These are phyloP conservation scores for Bruguiera hainesii DNA, from an alignment of 441 rosid species.

Conservation along the genomic window DNA sequence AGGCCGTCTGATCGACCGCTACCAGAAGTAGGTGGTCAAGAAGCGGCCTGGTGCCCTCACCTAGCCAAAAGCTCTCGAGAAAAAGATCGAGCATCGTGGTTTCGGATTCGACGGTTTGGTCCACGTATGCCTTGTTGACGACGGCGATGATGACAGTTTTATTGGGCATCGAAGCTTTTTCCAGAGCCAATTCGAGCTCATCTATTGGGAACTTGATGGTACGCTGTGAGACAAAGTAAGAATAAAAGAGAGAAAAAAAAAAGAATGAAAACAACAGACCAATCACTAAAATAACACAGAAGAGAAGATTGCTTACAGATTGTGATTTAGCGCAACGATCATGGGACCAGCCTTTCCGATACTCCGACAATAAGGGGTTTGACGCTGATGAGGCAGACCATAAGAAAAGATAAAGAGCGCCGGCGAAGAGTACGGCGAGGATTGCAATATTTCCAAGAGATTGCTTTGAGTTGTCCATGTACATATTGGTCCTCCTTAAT, in stretches of 20 bases:
- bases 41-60: constrained; percentile 52
- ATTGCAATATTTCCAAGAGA: constrained; percentile 13
- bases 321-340: background rate
- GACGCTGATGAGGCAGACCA: constrained; percentile 17
- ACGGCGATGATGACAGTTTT: constrained; percentile 61
- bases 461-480: constrained; percentile 12
- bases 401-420: constrained; percentile 28
- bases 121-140: constrained; percentile 69
- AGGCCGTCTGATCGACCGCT: constrained; percentile 59
- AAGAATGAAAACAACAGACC: background rate
- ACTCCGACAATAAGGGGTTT: constrained; percentile 16
- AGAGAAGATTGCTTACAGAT: constrained; percentile 21
- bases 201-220: constrained; percentile 25
- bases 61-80: constrained; percentile 75
- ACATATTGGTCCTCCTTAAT: constrained; percentile 4
- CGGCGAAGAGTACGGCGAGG: constrained; percentile 32
- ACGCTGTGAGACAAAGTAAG: background rate
- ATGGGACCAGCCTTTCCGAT: background rate
- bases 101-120: constrained; percentile 29
- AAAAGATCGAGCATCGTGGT: constrained; percentile 70
- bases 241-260: background rate
- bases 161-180: constrained; percentile 48
- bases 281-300: no score
- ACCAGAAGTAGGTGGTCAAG: constrained; percentile 53
- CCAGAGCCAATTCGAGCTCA: constrained; percentile 40